phyloP scores from a whole-genome alignment of 1,139 yeast species.

The Suhomyces wounanorum region DNA sequence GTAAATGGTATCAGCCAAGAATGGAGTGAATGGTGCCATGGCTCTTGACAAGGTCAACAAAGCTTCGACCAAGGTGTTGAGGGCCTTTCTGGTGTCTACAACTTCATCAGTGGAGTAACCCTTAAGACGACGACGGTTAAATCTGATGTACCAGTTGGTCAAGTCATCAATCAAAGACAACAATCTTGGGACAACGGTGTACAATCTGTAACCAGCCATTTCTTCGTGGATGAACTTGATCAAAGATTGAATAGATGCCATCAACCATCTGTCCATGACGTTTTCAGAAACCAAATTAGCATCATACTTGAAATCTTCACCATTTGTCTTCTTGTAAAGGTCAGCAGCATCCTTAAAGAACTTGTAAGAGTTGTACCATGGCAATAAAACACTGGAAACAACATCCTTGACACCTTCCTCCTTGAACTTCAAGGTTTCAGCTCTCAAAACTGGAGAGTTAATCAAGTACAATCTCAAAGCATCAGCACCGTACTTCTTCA shows the following conservation, averaged over 20 bases:
- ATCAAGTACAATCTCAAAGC: constrained; percentile 93
- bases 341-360: constrained; percentile 95
- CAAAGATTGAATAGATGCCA: constrained; percentile 92
- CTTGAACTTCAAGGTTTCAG: constrained; percentile 93
- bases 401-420: constrained; percentile 99
- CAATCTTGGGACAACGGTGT: constrained; percentile 93
- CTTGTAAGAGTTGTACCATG: constrained; percentile 98
- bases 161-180: constrained; percentile 87
- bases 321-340: constrained; percentile 73
- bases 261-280: constrained; percentile 97
- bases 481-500: constrained; percentile 94
- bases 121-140: constrained; percentile 97
- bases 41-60: constrained; percentile 86
- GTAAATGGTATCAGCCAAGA: constrained; percentile 87
- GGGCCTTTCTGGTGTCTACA: constrained; percentile 80
- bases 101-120: constrained; percentile 75
- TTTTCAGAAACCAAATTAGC: constrained; percentile 65
- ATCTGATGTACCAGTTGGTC: constrained; percentile 98
- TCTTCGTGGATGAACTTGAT: constrained; percentile 83
- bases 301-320: constrained; percentile 72
- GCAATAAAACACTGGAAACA: constrained; percentile 89
- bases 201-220: constrained; percentile 86
- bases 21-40: constrained; percentile 99
- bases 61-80: constrained; percentile 90
- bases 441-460: constrained; percentile 95